These are phyloP conservation scores for Tanacetum coccineum DNA, from an alignment of 129 eudicot genomes.

Conservation along the genomic window DNA sequence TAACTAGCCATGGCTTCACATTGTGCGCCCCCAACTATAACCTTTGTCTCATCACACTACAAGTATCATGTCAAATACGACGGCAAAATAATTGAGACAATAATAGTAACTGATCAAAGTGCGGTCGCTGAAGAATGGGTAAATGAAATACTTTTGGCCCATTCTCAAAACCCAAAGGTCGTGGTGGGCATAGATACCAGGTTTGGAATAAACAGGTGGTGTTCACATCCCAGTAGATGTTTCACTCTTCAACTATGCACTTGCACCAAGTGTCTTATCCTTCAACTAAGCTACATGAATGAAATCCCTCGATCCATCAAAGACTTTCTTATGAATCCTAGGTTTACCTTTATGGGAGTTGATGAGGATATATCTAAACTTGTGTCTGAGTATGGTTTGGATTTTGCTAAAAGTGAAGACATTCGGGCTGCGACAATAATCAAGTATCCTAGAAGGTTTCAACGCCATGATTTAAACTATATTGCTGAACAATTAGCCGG, in stretches of 20 bases:
- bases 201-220: slow-evolving; percentile 47
- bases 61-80: slow-evolving; percentile 42
- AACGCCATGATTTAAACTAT: slow-evolving; percentile 54
- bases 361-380: slow-evolving; percentile 48
- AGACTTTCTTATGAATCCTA: slow-evolving; percentile 34
- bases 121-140: slow-evolving; percentile 36
- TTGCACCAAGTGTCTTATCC: slow-evolving; percentile 48
- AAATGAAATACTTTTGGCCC: slow-evolving; percentile 12
- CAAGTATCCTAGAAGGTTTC: slow-evolving; percentile 51
- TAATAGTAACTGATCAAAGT: slow-evolving; percentile 48
- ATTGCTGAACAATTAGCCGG: slow-evolving; percentile 43
- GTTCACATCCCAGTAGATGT: slow-evolving; percentile 48
- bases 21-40: slow-evolving; percentile 26
- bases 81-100: slow-evolving; percentile 46
- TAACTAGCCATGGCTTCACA: slow-evolving; percentile 12
- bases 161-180: slow-evolving; percentile 21
- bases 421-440: slow-evolving; percentile 36
- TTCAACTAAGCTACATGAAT: slow-evolving; percentile 66
- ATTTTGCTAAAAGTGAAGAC: slow-evolving; percentile 30
- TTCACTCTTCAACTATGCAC: slow-evolving; percentile 66
- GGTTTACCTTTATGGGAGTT: slow-evolving; percentile 58
- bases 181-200: slow-evolving; percentile 67
- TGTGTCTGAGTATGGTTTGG: slow-evolving; percentile 53
- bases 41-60: slow-evolving; percentile 24
- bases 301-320: slow-evolving; percentile 49